A percentile compares a stretch with the other conserved stretches of the same genome.
Conservation (phyloP, 2,329 filamentous ascomycete genomes). For the Colletotrichum filicis region DNA sequence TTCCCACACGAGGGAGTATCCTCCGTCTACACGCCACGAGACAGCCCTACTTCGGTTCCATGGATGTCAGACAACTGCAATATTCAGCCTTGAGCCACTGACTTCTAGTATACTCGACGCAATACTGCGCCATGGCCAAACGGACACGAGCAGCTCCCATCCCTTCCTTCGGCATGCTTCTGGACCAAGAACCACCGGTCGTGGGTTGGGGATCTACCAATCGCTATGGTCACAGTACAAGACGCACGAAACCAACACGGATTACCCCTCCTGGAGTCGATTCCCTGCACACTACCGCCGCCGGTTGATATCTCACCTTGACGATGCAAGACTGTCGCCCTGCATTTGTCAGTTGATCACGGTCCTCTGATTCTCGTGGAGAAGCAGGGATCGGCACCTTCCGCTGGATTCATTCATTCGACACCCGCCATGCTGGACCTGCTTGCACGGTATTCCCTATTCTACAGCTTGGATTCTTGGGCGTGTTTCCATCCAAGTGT, state of each 20-base stretch:
- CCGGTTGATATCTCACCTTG: neutral
- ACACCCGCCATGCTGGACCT: neutral
- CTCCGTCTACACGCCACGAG: slow-evolving; percentile 19
- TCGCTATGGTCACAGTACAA: neutral
- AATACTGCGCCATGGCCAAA: neutral
- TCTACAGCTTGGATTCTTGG: neutral
- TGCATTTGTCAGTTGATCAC: slow-evolving; percentile 8
- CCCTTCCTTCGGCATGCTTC: slow-evolving; percentile 8
- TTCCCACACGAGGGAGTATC: slow-evolving; percentile 27
- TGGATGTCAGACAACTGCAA: neutral
- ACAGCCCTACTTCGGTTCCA: neutral
- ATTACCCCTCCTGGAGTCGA: slow-evolving; percentile 4
- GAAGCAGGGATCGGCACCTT: slow-evolving; percentile 17
- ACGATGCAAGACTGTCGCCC: slow-evolving; percentile 1
- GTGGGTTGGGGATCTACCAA: slow-evolving; percentile 9
- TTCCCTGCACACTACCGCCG: neutral
- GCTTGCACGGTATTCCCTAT: neutral
- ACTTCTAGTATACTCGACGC: neutral
- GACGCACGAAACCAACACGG: neutral
- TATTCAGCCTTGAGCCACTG: neutral
- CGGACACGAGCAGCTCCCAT: neutral
- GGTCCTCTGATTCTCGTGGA: neutral
- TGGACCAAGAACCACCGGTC: slow-evolving; percentile 15
- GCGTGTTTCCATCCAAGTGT: neutral
- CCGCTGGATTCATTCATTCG: neutral